Evolutionary conservation across 2,329 filamentous ascomycete genomes (phyloP), one percentile per base, ranked within the genome.

Genomic region (Fusarium sublunatum): DNA sequence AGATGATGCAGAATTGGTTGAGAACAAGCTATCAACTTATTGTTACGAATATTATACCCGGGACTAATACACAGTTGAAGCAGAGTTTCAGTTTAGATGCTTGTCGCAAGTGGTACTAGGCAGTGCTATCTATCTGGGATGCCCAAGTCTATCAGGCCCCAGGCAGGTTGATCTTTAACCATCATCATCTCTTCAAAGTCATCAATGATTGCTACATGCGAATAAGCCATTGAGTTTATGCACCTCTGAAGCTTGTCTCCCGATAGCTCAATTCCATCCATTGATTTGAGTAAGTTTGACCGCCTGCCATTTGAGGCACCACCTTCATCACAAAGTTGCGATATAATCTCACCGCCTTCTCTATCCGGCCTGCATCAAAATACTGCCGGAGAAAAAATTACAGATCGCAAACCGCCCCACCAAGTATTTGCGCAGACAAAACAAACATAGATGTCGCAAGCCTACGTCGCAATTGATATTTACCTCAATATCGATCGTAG

Each of bases 301-400:
- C 69, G 69, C 69, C 61, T 71, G 41, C 69, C 59, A 46, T 59
- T 39, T 26, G 22, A 6, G 28, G 58, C n/a, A 19, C 3, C 9
- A 34, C 5, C 5, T n/a, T n/a, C 15, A 6, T 10, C n/a, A n/a
- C 32, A 6, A 47, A 8, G 31, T 43, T 54, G 53, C n/a, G 28
- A 15, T 22, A 5, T n/a, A 5, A 7, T 2, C 25, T 38, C 48
- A 70, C 70, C 69, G 68, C 60, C 35, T 67, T 60, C 61, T 36
- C 8, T 3, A 50, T 41, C 24, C 7, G 24, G 28, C 22, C 2
- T 4, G 1, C 5, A 24, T 9, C 28, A 7, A 36, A 50, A 45
- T 69, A 65, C 57, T 72, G 68, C 67, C 67, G 67, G 65, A 50
- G 48, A 47, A 71, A 71, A 71, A 71, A 64, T 50, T 55, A 38